Evolutionary conservation across 2,329 filamentous ascomycete species (phyloP), one percentile per base, ranked within the genome.

Genomic region (Cordyceps javanica): DNA sequence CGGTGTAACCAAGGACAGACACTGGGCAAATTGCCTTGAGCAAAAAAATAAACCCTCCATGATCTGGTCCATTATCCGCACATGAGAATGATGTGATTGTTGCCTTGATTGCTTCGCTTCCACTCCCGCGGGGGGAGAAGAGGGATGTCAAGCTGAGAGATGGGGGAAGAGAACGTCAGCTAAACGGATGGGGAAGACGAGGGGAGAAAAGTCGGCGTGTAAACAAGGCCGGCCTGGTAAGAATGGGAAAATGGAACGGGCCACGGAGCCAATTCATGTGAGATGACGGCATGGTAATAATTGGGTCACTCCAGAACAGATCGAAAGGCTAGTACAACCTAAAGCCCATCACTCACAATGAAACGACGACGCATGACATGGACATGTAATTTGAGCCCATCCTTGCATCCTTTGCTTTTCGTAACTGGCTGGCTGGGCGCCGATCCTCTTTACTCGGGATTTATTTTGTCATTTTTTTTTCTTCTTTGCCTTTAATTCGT

Each of bases 261-360:
- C 39, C 51, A 28, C 28, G 7, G 36, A 21, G 6, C 30, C 23
- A 21, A 13, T 19, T 28, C 10, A 41, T 32, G 41, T 38, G 23
- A 55, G 42, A 55, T 55, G 53, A 55, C 53, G 53, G 42, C 50
- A 41, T 52, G 23, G 25, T 16, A 10, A 30, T 41, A 21, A 19
- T 3, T 3, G 7, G 16, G 28, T 9, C 14, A 16, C 25, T 50
- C 46, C 28, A 50, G 30, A 49, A 34, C 36, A 49, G 46, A 49
- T 49, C 46, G n/a, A 34, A 49, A 49, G 30, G 30, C 30, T 50
- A 36, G 19, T 9, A 13, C 46, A 16, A n/a, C 30, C 30, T n/a
- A 21, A n/a, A n/a, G n/a, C n/a, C n/a, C n/a, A n/a, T n/a, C 34
- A 51, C 23, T 19, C 16, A 14, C 23, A 54, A 30, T 41, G 36